These are phyloP conservation scores for Suhomyces guaymorum DNA, from an alignment of 1,139 yeast genomes.

Conservation along the genomic window DNA sequence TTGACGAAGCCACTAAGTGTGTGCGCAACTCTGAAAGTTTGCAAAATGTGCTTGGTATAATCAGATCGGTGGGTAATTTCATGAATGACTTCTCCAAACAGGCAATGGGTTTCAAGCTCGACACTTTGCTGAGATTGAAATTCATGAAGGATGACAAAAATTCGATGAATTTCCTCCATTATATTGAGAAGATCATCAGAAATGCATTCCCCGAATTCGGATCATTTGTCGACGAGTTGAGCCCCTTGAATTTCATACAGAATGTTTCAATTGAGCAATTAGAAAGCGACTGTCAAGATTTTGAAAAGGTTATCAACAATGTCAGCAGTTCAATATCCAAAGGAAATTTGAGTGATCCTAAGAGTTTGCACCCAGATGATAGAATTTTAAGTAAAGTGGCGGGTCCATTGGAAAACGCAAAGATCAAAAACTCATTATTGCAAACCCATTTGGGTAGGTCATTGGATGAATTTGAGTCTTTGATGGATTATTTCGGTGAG, in stretches of 20 bases:
- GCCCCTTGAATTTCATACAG: conserved; percentile 59
- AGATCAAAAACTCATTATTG: conserved; percentile 56
- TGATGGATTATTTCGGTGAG: conserved; percentile 86
- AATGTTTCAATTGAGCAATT: conserved; percentile 77
- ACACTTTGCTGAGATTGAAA: conserved; percentile 77
- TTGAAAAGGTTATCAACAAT: conserved; percentile 52
- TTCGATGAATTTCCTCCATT: conserved; percentile 80
- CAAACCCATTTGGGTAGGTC: conserved; percentile 58
- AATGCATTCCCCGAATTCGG: conserved; percentile 76
- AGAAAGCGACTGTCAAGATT: conserved; percentile 68
- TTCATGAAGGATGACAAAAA: conserved; percentile 84
- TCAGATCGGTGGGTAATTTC: conserved; percentile 84
- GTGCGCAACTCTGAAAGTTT: conserved; percentile 66
- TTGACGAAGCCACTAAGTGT: conserved; percentile 68
- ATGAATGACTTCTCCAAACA: conserved; percentile 85
- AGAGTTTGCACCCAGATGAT: conserved; percentile 77
- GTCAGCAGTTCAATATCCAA: conserved; percentile 57
- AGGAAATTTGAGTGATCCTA: conserved; percentile 75
- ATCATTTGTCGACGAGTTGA: conserved; percentile 73
- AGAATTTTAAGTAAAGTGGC: conserved; percentile 49
- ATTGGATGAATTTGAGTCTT: conserved; percentile 51
- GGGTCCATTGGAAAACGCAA: conserved; percentile 62
- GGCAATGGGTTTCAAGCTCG: conserved; percentile 81
- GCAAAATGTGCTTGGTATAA: conserved; percentile 67
- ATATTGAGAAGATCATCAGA: conserved; percentile 78